Percentiles rank a stretch among this genome's conserved stretches.
phyloP scores from a whole-genome alignment of 2,329 filamentous ascomycete genomes.

The Colletotrichum cereale region DNA sequence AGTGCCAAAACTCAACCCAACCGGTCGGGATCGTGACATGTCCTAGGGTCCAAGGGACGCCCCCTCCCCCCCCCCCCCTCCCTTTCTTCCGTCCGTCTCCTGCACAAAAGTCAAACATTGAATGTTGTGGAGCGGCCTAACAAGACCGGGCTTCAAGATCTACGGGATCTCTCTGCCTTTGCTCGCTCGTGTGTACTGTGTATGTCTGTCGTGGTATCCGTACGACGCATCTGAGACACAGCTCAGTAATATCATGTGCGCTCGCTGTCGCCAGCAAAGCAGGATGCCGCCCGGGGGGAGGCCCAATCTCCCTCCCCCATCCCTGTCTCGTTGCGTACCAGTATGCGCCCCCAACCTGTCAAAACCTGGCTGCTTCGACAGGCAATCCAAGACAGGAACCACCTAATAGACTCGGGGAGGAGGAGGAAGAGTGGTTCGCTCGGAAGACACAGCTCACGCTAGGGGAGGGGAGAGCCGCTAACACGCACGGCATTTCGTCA shows the following conservation, averaged over 20 bases:
- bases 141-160: neutral
- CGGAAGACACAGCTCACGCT: neutral
- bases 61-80: neutral
- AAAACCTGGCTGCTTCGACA: constrained; percentile 2
- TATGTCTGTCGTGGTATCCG: too few relatives aligned
- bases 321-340: constrained; percentile 4
- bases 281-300: constrained; percentile 28
- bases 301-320: constrained; percentile 16
- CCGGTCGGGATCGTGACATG: neutral
- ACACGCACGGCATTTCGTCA: constrained; percentile 38
- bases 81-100: too few relatives aligned
- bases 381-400: constrained; percentile 8
- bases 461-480: too few relatives aligned
- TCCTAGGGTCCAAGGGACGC: neutral
- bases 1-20: neutral
- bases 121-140: neutral
- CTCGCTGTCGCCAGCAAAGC: neutral
- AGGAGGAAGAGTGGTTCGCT: neutral
- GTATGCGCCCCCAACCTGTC: neutral
- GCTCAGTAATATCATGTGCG: neutral
- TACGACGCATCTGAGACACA: neutral
- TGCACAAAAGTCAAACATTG: neutral
- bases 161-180: neutral
- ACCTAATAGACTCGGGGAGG: constrained; percentile 23
- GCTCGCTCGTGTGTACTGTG: neutral